These are phyloP conservation scores for Casaregolazyma lundiana DNA, from an alignment of 1,139 yeast species.

Conservation along the genomic window DNA sequence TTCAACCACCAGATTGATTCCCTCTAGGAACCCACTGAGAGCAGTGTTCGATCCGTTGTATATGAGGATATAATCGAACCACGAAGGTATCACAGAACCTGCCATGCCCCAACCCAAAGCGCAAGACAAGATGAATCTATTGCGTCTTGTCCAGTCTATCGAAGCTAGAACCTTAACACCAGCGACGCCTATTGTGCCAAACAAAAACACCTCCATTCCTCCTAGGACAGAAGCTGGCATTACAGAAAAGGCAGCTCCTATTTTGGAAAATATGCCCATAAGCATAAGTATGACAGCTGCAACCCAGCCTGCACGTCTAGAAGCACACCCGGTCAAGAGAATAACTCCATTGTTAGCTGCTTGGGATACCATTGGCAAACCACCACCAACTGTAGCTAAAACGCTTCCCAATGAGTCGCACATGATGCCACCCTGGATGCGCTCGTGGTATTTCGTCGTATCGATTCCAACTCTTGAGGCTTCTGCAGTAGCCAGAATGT, in stretches of 20 bases:
- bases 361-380: conserved; percentile 82
- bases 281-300: conserved; percentile 75
- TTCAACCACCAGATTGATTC: conserved; percentile 77
- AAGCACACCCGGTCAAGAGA: conserved; percentile 84
- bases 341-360: conserved; percentile 95
- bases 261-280: conserved; percentile 85
- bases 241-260: conserved; percentile 82
- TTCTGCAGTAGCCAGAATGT: conserved; percentile 86
- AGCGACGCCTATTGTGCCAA: conserved; percentile 83
- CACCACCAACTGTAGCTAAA: conserved; percentile 57
- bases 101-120: conserved; percentile 76
- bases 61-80: conserved; percentile 75
- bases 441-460: conserved; percentile 71
- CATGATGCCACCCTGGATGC: conserved; percentile 87
- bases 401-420: conserved; percentile 74
- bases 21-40: conserved; percentile 68
- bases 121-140: conserved; percentile 76
- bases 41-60: conserved; percentile 63
- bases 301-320: conserved; percentile 82
- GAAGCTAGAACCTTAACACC: conserved; percentile 77
- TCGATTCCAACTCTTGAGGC: conserved; percentile 80
- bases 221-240: conserved; percentile 84
- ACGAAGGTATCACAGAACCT: conserved; percentile 63
- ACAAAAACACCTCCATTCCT: conserved; percentile 87
- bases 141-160: conserved; percentile 73